Evolutionary conservation across 2,329 filamentous ascomycete genomes (phyloP), one percentile per base, ranked within the genome.

Genomic region (Blumeriella jaapii): DNA sequence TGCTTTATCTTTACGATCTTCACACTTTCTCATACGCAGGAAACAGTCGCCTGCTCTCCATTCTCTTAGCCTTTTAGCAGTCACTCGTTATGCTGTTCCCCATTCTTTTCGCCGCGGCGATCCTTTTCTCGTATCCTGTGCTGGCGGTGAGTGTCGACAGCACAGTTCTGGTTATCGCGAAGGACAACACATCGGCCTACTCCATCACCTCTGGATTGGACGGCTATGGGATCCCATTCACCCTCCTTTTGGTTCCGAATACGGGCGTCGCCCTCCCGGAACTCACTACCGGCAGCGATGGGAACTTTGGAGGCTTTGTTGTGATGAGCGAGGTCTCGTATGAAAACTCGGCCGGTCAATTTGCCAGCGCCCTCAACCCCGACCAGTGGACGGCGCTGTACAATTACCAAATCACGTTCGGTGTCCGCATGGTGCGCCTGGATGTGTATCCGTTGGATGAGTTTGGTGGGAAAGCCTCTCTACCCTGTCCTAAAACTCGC

Each of bases 391-490:
- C 63, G 20, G 51, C 62, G 27, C 54, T 78, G 2, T 73, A 69
- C 46, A 59, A 61, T 26, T 78, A 78, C 48, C 73, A 78, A 54
- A 60, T 60, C 1, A 55, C 58, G 16, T 78, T 73, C 44, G 67
- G 69, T 20, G 67, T 73, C n/a, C 63, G 73, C 13, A 69, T 77
- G 68, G 68, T 75, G 13, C 67, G 72, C 34, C 57, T 73, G 14
- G 70, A 75, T 49, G 69, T 69, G 7, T 34, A 28, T 13, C 31
- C 31, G 19, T 6, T 27, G 24, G 23, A n/a, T n/a, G 24, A 34
- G 22, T 34, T 34, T 13, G 31, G 31, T 34, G 22, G 7, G 12
- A 10, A 6, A 8, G 3, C 1, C 10, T n/a, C n/a, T n/a, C n/a
- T n/a, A n/a, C n/a, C n/a, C n/a, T 11, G 22, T 8, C 6, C 3